Percentiles rank a stretch among this genome's conserved stretches.
phyloP scores from a whole-genome alignment of 192 early-diverging fungal species.

The Lobosporangium transversale region DNA sequence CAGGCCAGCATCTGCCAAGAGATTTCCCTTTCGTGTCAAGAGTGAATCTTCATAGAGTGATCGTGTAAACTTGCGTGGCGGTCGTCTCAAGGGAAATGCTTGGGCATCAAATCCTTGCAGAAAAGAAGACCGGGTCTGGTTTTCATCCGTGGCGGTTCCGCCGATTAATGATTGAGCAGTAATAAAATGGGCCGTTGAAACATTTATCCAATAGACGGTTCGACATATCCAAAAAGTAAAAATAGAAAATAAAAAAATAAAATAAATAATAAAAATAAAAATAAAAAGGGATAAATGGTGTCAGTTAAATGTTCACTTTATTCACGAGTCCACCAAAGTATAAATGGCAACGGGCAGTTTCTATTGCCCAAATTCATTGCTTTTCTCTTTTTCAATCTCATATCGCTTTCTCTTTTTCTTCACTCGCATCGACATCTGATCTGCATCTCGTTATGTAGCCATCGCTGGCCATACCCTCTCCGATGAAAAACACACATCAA shows the following conservation, averaged over 20 bases:
- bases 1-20: slow-evolving; percentile 76
- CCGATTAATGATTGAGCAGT: neutral
- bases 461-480: no score
- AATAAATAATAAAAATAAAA: neutral
- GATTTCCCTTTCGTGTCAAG: slow-evolving; percentile 50
- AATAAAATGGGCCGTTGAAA: no score
- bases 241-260: neutral
- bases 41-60: slow-evolving; percentile 40
- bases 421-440: no score
- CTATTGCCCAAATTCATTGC: no score
- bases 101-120: slow-evolving; percentile 15
- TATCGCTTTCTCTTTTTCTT: no score
- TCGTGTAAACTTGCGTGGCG: slow-evolving; percentile 34
- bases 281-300: neutral
- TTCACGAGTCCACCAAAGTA: slow-evolving; percentile 18
- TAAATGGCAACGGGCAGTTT: neutral
- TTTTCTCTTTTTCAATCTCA: no score
- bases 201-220: neutral
- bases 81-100: slow-evolving; percentile 7
- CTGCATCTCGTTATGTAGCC: no score
- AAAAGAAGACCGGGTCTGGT: slow-evolving; percentile 41
- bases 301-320: slow-evolving; percentile 49
- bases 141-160: neutral
- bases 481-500: slow-evolving; percentile 14
- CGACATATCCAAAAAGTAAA: neutral